Percentiles rank a stretch among this genome's conserved stretches.
Conservation (phyloP, 2,329 filamentous ascomycete genomes). For the Ophiostoma tasmaniense region DNA sequence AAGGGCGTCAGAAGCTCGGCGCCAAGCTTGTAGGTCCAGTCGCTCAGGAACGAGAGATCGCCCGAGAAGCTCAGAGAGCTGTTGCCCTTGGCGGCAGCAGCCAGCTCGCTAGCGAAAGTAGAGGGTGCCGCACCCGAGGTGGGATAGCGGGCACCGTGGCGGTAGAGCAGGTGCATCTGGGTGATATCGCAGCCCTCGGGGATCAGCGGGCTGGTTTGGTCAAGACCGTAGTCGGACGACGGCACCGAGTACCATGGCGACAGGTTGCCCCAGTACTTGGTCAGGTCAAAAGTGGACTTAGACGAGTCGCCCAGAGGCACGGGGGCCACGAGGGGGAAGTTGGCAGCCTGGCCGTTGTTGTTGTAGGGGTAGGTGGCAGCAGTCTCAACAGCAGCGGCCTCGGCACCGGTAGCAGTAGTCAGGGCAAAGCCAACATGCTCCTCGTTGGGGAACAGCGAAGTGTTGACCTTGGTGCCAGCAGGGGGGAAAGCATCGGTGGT, state of each 20-base stretch:
- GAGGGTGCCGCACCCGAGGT: background rate
- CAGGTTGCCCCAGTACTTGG: conserved; percentile 1
- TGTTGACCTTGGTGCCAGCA: background rate
- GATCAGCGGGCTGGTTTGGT: background rate
- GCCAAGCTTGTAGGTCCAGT: conserved; percentile 5
- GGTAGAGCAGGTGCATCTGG: conserved; percentile 3
- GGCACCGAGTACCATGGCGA: conserved; percentile 1
- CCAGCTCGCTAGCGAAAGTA: background rate
- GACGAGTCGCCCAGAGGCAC: background rate
- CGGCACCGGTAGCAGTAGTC: background rate
- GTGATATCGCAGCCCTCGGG: background rate
- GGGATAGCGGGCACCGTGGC: background rate
- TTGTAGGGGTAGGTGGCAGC: background rate
- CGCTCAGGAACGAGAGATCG: background rate
- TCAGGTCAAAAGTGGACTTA: background rate
- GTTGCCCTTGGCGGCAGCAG: background rate
- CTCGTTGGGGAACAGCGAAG: background rate
- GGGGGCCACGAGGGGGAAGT: conserved; percentile 1
- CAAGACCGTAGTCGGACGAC: background rate
- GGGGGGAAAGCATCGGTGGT: background rate
- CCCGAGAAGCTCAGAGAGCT: background rate
- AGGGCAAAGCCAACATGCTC: background rate
- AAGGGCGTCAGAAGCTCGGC: background rate
- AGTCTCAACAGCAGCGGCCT: background rate
- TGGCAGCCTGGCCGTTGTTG: conserved; percentile 4